These are phyloP conservation scores for Priceomyces carsonii DNA, from an alignment of 805 yeast species.

Conservation along the genomic window DNA sequence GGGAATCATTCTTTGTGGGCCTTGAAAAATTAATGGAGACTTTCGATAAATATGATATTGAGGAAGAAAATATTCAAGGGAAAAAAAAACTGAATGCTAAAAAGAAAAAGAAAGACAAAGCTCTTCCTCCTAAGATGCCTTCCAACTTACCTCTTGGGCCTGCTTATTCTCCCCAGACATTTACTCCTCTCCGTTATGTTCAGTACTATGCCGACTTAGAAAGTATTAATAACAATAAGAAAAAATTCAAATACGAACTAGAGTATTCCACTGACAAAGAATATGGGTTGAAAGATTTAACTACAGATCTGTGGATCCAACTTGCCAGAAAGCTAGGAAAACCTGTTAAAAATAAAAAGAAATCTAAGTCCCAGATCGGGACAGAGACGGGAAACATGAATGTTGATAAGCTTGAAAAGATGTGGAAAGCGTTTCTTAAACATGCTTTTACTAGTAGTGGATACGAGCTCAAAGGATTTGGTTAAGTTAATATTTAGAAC, in stretches of 20 bases:
- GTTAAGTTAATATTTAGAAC: constrained; percentile 17
- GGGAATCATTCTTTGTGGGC: constrained; percentile 59
- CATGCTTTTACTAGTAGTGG: constrained; percentile 66
- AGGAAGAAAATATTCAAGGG: constrained; percentile 10
- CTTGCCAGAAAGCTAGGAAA: constrained; percentile 55
- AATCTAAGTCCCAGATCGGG: not conserved
- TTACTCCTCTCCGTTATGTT: constrained; percentile 70
- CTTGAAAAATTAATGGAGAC: constrained; percentile 38
- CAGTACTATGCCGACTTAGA: constrained; percentile 73
- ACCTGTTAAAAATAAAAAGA: constrained; percentile 27
- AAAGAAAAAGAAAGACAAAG: constrained; percentile 48
- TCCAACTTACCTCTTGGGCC: constrained; percentile 61
- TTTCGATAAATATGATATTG: constrained; percentile 25
- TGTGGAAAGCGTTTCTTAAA: constrained; percentile 59
- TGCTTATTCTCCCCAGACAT: constrained; percentile 68
- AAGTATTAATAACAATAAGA: constrained; percentile 43
- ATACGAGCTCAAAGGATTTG: constrained; percentile 54
- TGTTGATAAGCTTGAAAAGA: constrained; percentile 27
- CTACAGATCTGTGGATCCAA: constrained; percentile 64
- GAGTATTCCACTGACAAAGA: constrained; percentile 71
- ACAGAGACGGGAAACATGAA: constrained; percentile 6
- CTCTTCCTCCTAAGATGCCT: constrained; percentile 66
- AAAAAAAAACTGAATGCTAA: constrained; percentile 7
- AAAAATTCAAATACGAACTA: constrained; percentile 55
- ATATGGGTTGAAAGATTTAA: constrained; percentile 52